phyloP scores from a whole-genome alignment of 169 alveolate genomes.

The Perkinsus olseni region DNA sequence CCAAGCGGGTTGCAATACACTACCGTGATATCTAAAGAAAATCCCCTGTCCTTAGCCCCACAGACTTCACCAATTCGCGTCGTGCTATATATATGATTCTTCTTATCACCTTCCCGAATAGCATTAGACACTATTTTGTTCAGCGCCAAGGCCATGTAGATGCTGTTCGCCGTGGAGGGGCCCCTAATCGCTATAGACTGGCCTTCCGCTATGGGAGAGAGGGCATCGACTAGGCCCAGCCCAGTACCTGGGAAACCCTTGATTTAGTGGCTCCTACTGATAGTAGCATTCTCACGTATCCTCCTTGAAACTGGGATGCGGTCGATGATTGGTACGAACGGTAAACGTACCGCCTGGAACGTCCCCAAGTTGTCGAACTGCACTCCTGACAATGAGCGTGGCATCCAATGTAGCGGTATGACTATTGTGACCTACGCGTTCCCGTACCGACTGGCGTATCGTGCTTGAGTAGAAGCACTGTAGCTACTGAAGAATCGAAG shows the following conservation, averaged over 20 bases:
- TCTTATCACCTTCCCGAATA: background rate
- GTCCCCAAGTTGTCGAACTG: background rate
- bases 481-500: background rate
- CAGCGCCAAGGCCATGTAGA: background rate
- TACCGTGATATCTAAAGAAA: background rate
- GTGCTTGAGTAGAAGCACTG: background rate
- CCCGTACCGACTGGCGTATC: background rate
- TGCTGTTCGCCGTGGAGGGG: background rate
- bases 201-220: background rate
- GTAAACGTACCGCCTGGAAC: background rate
- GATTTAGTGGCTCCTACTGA: background rate
- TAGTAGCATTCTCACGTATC: background rate
- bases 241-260: background rate
- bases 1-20: background rate
- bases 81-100: too few species aligned
- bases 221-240: background rate
- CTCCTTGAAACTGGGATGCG: background rate
- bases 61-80: background rate
- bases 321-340: background rate
- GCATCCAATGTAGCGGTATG: background rate
- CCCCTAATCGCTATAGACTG: background rate
- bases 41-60: too few species aligned
- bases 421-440: background rate
- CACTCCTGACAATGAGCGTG: background rate
- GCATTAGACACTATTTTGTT: background rate